These are phyloP conservation scores for Coemansia aciculifera DNA, from an alignment of 192 early-diverging fungal genomes.

Conservation along the genomic window DNA sequence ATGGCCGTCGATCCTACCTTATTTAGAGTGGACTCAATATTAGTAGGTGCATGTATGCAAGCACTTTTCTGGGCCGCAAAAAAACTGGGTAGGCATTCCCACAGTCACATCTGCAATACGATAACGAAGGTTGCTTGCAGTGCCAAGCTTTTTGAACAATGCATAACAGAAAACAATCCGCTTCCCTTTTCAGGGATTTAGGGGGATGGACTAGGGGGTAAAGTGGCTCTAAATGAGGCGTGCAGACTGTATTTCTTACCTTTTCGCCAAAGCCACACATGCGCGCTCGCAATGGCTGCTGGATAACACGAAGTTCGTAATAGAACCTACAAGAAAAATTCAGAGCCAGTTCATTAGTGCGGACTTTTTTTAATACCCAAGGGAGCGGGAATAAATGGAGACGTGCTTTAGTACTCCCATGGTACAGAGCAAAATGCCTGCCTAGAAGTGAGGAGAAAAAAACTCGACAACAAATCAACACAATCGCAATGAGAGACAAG, in stretches of 20 bases:
- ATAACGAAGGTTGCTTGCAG: neutral
- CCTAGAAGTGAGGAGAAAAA: neutral
- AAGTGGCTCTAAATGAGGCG: neutral
- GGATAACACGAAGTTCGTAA: constrained; percentile 59
- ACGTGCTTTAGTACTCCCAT: neutral
- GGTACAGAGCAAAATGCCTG: neutral
- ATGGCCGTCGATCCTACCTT: constrained; percentile 59
- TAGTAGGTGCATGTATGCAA: neutral
- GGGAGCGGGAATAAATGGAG: neutral
- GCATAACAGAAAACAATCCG: neutral
- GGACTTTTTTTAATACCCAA: neutral
- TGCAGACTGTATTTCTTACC: constrained; percentile 15
- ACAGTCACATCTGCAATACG: neutral
- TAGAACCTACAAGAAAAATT: constrained; percentile 40
- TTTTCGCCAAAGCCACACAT: constrained; percentile 73
- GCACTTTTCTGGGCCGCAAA: neutral
- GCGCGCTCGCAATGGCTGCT: constrained; percentile 66
- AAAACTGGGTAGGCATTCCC: neutral
- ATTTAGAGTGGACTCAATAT: neutral
- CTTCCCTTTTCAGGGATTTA: neutral
- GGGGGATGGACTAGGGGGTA: neutral
- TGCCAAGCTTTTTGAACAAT: neutral
- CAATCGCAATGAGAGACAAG: neutral
- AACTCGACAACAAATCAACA: neutral
- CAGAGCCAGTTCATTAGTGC: neutral